Base-by-base conservation (phyloP, 768 basidiomycete genomes). In the Psilocybe sp. region DNA sequence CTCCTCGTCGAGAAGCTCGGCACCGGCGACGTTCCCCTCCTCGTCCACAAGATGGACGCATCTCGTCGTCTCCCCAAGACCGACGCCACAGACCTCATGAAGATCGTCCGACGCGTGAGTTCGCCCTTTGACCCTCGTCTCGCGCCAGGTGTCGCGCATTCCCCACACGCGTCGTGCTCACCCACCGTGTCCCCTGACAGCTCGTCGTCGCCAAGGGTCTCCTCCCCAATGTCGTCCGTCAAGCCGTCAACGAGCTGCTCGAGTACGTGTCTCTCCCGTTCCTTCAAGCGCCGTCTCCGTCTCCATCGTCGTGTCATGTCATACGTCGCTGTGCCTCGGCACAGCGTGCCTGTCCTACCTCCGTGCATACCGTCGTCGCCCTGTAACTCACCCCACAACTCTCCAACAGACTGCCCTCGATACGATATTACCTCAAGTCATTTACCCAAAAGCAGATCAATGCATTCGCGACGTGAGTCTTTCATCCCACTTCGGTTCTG, bases 31-130 rank as follows among this genome's bases (percentile, higher is more conserved):
- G 85, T 86, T 7, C 90, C 91, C n/a, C 77, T 93, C 46, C 79
- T 85, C 49, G 91, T 93, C 12, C 90, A 93, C 74, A 92, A 91
- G 69, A 93, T 93, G 90, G 89, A 92, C 65, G 73, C 85, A 19
- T 78, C 81, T 53, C 78, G 87, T 48, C 77, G 82, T 43, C 77
- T 92, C 23, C 91, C 91, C 51, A 90, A 87, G 74, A 84, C 87
- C 46, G 76, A 85, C 57, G 70, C 84, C 7, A 70, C 75, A 39
- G 81, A 84, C 64, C 78, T 93, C 59, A 75, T 92, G 66, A 66
- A 73, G 55, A 82, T 84, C 59, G 84, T 91, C 51, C 77, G 80
- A 81, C 85, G 88, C 84, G 91, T 92, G 66, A 70, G 67, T 69
- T 64, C 52, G 51, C 36, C 50, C 42, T 18, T 48, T 54, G 54